Base-by-base conservation (phyloP, 352 stramenopile species). In the Peronospora destructor region DNA sequence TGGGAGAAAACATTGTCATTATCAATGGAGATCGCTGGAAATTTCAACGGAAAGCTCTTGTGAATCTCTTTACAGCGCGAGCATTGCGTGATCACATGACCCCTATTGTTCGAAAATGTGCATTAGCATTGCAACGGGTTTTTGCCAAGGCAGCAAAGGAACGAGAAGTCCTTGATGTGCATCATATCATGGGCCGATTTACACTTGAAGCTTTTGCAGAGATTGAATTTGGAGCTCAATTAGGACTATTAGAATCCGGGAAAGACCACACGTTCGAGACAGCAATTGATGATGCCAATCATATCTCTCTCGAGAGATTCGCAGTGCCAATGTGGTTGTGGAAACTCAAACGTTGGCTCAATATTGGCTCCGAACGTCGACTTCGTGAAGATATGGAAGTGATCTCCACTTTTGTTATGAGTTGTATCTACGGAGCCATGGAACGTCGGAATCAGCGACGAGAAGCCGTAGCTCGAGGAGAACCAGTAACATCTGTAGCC, bases 341-440 rank as follows among this genome's bases (percentile, higher is more conserved):
- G 69, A 80, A 80, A 49, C 49, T 76, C 32, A 62, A 76, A 32
- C 64, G 61, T 2, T 76, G 53, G 63, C 43, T 80, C 12, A 72
- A 66, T 33, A 45, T 73, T 9, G 64, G 67, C 10, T 58, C 37
- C 1, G 67, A 76, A 45, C 39, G 40, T 1, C 37, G 37, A n/a
- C 47, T 72, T 3, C 28, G 29, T 0, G 16, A 62, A 10, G 36
- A 66, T 30, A 67, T 70, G 40, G 30, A 23, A 0, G 48, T 64
- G 9, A 73, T 73, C n/a, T 56, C 52, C 9, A 59, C 45, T 14
- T 64, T 73, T 30, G 56, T 70, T 11, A 65, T 51, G 49, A 40
- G 3, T 17, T 62, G 47, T 29, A 65, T 71, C 41, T 56, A 58
- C 0, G 40, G 25, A 1, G 49, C 58, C 2, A 61, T 71, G 8